These are phyloP conservation scores for Sonneratia alba DNA, from an alignment of 345 rosid species.

Conservation along the genomic window DNA sequence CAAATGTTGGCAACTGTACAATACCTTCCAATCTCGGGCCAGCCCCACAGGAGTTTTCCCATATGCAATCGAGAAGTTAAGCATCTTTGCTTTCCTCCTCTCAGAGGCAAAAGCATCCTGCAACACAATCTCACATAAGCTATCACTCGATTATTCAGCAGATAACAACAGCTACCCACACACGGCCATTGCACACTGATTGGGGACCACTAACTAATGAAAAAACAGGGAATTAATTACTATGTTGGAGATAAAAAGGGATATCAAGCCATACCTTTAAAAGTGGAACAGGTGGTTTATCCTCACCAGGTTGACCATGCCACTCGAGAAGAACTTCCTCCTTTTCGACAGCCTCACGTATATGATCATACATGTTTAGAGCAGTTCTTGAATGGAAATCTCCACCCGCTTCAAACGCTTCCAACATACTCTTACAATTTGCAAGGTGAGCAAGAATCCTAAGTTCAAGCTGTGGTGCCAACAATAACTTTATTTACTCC, in stretches of 20 bases:
- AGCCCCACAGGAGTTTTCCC: conserved; percentile 89
- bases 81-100: conserved; percentile 94
- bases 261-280: conserved; percentile 45
- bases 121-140: conserved; percentile 4
- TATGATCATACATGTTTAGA: conserved; percentile 92
- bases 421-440: conserved; percentile 86
- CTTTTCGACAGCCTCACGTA: conserved; percentile 66
- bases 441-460: conserved; percentile 96
- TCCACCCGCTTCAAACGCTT: conserved; percentile 95
- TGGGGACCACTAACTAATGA: neutral
- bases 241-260: neutral
- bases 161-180: neutral
- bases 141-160: neutral
- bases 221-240: neutral
- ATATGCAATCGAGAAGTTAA: conserved; percentile 94
- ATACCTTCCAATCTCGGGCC: conserved; percentile 94
- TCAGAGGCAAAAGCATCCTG: conserved; percentile 78
- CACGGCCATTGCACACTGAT: neutral
- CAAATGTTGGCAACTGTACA: neutral
- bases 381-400: conserved; percentile 98
- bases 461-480: conserved; percentile 70
- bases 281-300: conserved; percentile 87
- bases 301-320: conserved; percentile 88
- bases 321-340: conserved; percentile 82
- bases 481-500: conserved; percentile 18